Evolutionary conservation across 2,329 filamentous ascomycete genomes (phyloP).

Genomic region (Alternaria angustiovoidea): DNA sequence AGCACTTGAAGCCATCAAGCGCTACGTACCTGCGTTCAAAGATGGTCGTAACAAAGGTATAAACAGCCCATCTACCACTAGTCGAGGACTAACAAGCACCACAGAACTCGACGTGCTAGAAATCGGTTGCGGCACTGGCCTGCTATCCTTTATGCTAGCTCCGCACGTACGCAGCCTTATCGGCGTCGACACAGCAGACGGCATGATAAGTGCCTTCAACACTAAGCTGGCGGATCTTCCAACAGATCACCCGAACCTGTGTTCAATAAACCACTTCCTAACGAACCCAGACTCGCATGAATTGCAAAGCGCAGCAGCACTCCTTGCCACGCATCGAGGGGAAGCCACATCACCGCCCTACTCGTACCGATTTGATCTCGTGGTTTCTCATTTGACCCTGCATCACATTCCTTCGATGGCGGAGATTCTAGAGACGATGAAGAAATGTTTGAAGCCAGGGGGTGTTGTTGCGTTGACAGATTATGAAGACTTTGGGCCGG

Average conservation of each 20-base stretch:
- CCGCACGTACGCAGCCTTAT: slow-evolving; percentile 59
- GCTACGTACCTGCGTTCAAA: slow-evolving; percentile 47
- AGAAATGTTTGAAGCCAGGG: slow-evolving; percentile 57
- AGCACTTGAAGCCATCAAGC: slow-evolving; percentile 58
- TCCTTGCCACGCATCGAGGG: slow-evolving; percentile 48
- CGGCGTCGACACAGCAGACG: slow-evolving; percentile 62
- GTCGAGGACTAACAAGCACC: neutral
- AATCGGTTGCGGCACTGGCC: slow-evolving; percentile 65
- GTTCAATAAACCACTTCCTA: slow-evolving; percentile 58
- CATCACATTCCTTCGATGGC: slow-evolving; percentile 63
- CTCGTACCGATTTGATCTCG: slow-evolving; percentile 58
- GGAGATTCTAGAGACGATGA: slow-evolving; percentile 56
- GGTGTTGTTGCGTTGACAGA: slow-evolving; percentile 64
- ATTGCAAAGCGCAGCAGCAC: slow-evolving; percentile 39
- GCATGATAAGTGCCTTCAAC: slow-evolving; percentile 63
- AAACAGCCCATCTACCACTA: neutral
- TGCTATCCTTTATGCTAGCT: slow-evolving; percentile 60
- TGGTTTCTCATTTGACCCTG: slow-evolving; percentile 63
- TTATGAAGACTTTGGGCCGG: slow-evolving; percentile 65
- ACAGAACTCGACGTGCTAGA: slow-evolving; percentile 60
- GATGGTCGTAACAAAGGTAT: slow-evolving; percentile 40
- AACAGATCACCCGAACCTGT: slow-evolving; percentile 51
- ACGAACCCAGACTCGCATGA: slow-evolving; percentile 59
- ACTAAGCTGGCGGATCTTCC: slow-evolving; percentile 52
- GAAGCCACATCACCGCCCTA: slow-evolving; percentile 34